Base-by-base conservation (phyloP, 2,329 filamentous ascomycete genomes). In the Phialophora chinensis region DNA sequence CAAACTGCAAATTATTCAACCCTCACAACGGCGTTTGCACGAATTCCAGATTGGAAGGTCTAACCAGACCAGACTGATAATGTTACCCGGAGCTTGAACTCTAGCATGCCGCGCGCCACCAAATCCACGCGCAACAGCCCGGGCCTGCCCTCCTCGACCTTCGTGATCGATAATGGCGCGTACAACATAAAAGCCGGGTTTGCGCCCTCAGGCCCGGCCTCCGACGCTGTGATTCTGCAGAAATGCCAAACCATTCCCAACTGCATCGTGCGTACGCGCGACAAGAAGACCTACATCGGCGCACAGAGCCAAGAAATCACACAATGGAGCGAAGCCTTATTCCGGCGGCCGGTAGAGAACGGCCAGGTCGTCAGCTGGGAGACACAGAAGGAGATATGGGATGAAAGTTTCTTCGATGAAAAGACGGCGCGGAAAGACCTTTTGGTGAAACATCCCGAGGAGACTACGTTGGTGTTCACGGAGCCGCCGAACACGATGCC, bases 361-460 rank as follows among this genome's bases (percentile, higher is more conserved):
- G 95, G 95, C 7, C 98, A 91, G 75, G 84, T 98, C 58, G 93
- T 98, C 68, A 97, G 94, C 75, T 99, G 95, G 95, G 95, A 99
- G 78, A 90, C 91, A 0, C 88, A 99, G 81, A 94, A 92, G 79
- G 93, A 95, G 75, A 92, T 99, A 60, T 99, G 95, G 95, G 93
- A 97, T 74, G 88, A 90, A 72, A 89, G 93, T 67, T 91, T 98
- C 74, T 89, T 96, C 73, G 88, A 90, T 71, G 82, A 85, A 65
- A 87, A 87, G 71, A 87, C 87, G n/a, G 83, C 84, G 31, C 80
- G 88, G 72, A 85, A 83, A 73, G 79, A 71, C 79, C 73, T 75
- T 73, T 75, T 73, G 60, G 70, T 73, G 35, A 76, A 75, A 60
- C 89, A 96, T 72, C 91, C 94, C 0, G 82, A 85, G 61, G 89